phyloP scores from a whole-genome alignment of 179 eudicot genomes.

The Patellifolia procumbens region DNA sequence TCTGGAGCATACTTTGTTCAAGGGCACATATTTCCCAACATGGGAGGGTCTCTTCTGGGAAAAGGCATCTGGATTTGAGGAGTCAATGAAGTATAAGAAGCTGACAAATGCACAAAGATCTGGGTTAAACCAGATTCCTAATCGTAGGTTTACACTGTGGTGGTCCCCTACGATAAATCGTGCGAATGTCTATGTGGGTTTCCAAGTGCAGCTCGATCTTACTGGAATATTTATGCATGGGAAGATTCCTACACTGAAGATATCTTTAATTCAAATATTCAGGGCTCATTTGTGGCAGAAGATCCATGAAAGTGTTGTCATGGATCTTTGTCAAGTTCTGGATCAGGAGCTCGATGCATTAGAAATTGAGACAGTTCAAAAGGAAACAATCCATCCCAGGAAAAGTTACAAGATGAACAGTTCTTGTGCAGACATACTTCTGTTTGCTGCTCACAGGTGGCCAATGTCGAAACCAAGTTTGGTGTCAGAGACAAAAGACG shows the following conservation, averaged over 20 bases:
- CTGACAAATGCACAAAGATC: slow-evolving; percentile 99
- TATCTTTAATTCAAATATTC: slow-evolving; percentile 95
- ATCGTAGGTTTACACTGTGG: slow-evolving; percentile 98
- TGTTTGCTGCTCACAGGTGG: slow-evolving; percentile 99
- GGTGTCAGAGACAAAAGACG: slow-evolving; percentile 97
- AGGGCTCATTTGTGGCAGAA: slow-evolving; percentile 99
- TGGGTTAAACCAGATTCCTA: slow-evolving; percentile 97
- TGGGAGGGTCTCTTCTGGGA: slow-evolving; percentile 99
- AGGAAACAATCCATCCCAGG: slow-evolving; percentile 98
- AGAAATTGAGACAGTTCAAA: slow-evolving; percentile 98
- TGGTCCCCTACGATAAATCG: slow-evolving; percentile 99
- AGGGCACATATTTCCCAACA: slow-evolving; percentile 98
- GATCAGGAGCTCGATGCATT: slow-evolving; percentile 98
- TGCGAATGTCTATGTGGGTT: slow-evolving; percentile 99
- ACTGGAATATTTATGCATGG: slow-evolving; percentile 99
- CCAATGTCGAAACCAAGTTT: slow-evolving; percentile 98
- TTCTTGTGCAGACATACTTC: slow-evolving; percentile 93
- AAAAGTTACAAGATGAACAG: slow-evolving; percentile 99
- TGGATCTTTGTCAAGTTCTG: slow-evolving; percentile 99
- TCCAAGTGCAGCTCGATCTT: slow-evolving; percentile 98
- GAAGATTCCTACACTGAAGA: slow-evolving; percentile 94
- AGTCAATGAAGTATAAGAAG: slow-evolving; percentile 99
- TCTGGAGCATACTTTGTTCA: slow-evolving; percentile 91
- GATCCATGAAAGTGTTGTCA: slow-evolving; percentile 98
- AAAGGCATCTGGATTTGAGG: slow-evolving; percentile 99